Evolutionary conservation across 2,329 filamentous ascomycete genomes (phyloP), one percentile per base, ranked within the genome.

Genomic region (Aureobasidium sp.): DNA sequence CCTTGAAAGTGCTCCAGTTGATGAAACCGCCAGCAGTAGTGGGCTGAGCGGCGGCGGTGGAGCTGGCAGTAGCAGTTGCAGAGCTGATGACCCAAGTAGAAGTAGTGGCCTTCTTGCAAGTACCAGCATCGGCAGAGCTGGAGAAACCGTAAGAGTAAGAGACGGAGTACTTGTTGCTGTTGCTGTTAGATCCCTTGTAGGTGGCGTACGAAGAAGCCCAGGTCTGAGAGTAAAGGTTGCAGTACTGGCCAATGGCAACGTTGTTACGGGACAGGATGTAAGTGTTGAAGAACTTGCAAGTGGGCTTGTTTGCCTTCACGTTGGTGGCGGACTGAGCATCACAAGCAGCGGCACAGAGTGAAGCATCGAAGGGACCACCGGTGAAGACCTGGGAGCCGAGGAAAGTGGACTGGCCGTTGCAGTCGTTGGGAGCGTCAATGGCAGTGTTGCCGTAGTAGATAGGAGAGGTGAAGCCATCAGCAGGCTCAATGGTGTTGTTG

Each of bases 351-450:
- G 69, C 65, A 57, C 72, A 74, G 11, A 69, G 65, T 14, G 54
- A 54, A 30, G 68, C 63, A 61, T 73, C 67, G 62, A 69, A 71
- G 21, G 67, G 67, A n/a, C 62, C 62, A 11, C 59, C 61, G 14
- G 68, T 66, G 63, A 70, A 69, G 29, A 61, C 58, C 53, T 65
- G 64, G 48, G 34, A 49, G 34, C 68, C 66, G 59, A 71, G 64
- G 59, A 67, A 66, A 54, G 71, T 65, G 5, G 54, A 27, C 5
- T 61, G 27, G 25, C 64, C 65, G 50, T 67, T 64, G 66, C 69
- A 72, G 66, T 72, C 69, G 10, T 61, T 48, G 14, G 68, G 70
- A 7, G 70, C 70, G 54, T 70, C 65, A 51, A 74, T 73, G 41
- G 70, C 68, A 37, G 63, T 66, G 27, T 67, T 67, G 37, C 63